Base-by-base conservation (phyloP, 164 flowering plant genomes). In the Nymphaea thermarum region DNA sequence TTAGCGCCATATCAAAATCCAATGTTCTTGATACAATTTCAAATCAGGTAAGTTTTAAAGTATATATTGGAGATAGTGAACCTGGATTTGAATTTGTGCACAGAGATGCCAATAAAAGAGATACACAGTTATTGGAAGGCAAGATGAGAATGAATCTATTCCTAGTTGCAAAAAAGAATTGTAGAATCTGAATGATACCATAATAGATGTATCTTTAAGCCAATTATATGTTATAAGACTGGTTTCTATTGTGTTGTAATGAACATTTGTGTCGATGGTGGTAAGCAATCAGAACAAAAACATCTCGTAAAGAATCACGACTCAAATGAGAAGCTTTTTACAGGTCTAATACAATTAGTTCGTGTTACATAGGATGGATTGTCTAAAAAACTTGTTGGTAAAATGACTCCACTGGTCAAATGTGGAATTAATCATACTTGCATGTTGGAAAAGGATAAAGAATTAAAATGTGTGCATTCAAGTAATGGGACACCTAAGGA, bases 201-300 rank as follows among this genome's bases (percentile, higher is more conserved):
- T 82, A 45, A 77, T 60, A 25, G 86, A 80, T 68, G 67, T 74
- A 66, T 82, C 82, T 65, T 82, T 12, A 79, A 81, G 76, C 67
- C 75, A 12, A 68, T 73, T 10, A 75, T 76, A 67, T 80, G 85
- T 70, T 82, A 73, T 73, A 79, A 83, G 71, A 89, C 77, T 70
- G 78, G 64, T 57, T 62, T 62, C 69, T 74, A 59, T 76, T 71
- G 73, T 71, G 75, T 71, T 57, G 74, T 84, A 43, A 88, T 83
- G 77, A 90, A 88, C 69, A 83, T 86, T 8, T 80, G 89, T 65
- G 63, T 83, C n/a, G 90, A 88, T 70, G 86, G 84, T 15, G 89
- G 88, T 57, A 76, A 80, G 57, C 82, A 79, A 66, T 75, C 79
- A 4, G 66, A 66, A 25, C 80, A 78, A 65, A 82, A 78, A 75